Conservation (phyloP, 2,329 filamentous ascomycete genomes). For the Talaromyces sp. region DNA sequence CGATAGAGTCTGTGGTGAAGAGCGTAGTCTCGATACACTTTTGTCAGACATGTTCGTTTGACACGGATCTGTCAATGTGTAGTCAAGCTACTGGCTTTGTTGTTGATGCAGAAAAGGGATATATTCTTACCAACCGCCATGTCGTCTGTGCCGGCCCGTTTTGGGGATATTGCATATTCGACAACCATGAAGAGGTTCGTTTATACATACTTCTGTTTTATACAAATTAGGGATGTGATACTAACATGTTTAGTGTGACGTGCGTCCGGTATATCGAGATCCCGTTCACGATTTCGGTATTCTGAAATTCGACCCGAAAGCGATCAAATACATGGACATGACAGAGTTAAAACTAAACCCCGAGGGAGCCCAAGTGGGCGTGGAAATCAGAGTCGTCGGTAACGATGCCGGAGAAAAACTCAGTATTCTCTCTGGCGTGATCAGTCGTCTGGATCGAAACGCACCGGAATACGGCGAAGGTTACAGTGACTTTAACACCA, state of each 20-base stretch:
- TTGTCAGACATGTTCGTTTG: constrained; percentile 95
- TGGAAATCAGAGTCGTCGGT: constrained; percentile 93
- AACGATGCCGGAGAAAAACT: constrained; percentile 98
- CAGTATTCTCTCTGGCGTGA: constrained; percentile 94
- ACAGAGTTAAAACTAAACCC: constrained; percentile 74
- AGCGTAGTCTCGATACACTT: constrained; percentile 99
- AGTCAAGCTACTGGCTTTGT: constrained; percentile 98
- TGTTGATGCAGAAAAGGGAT: constrained; percentile 87
- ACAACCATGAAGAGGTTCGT: constrained; percentile 81
- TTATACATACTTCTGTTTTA: background rate
- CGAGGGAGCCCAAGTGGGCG: constrained; percentile 78
- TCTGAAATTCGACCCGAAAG: constrained; percentile 88
- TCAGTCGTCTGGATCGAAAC: constrained; percentile 91
- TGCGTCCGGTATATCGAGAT: constrained; percentile 93
- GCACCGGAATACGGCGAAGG: constrained; percentile 97
- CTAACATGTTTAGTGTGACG: constrained; percentile 67
- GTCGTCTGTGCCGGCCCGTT: constrained; percentile 94
- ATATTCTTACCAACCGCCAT: constrained; percentile 84
- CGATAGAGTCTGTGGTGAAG: constrained; percentile 87
- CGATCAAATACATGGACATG: constrained; percentile 95
- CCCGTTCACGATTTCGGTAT: constrained; percentile 98
- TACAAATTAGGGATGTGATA: background rate
- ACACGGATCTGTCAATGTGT: constrained; percentile 89
- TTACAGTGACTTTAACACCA: constrained; percentile 93
- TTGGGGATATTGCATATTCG: constrained; percentile 97